Evolutionary conservation across 805 yeast species (phyloP).

Genomic region (Kazachstania bromeliacearum): DNA sequence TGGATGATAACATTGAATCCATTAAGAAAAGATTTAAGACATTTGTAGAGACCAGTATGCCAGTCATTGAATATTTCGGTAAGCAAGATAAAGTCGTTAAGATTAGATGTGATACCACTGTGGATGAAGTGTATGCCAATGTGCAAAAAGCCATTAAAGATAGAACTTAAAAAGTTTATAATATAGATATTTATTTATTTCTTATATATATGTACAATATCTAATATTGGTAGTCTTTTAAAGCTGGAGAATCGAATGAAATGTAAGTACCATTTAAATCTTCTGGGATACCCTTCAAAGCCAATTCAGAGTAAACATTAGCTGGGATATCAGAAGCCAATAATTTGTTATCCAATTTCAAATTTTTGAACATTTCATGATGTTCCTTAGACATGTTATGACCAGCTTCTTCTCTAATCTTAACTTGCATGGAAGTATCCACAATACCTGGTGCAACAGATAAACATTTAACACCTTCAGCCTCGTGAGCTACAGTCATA

Average conservation of each 20-base stretch:
- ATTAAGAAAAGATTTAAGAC: constrained; percentile 83
- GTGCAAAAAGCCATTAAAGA: constrained; percentile 59
- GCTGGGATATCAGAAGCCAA: constrained; percentile 69
- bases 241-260: constrained; percentile 42
- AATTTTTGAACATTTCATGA: constrained; percentile 50
- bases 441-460: constrained; percentile 93
- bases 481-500: constrained; percentile 58
- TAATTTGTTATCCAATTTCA: constrained; percentile 49
- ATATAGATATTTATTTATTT: neutral
- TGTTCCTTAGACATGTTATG: constrained; percentile 50
- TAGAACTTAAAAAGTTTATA: constrained; percentile 14
- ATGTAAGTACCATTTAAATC: constrained; percentile 58
- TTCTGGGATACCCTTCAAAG: constrained; percentile 45
- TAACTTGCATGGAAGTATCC: constrained; percentile 77
- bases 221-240: constrained; percentile 10
- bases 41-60: constrained; percentile 82
- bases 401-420: constrained; percentile 55
- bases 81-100: constrained; percentile 66
- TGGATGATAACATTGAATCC: constrained; percentile 87
- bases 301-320: constrained; percentile 55
- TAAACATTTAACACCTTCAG: constrained; percentile 40
- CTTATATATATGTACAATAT: neutral
- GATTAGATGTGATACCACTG: constrained; percentile 70
- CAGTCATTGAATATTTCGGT: constrained; percentile 80
- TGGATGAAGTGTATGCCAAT: constrained; percentile 62